Evolutionary conservation across 768 basidiomycete species (phyloP), one percentile per base, ranked within the genome.

Genomic region (Termitomyces titanicus): DNA sequence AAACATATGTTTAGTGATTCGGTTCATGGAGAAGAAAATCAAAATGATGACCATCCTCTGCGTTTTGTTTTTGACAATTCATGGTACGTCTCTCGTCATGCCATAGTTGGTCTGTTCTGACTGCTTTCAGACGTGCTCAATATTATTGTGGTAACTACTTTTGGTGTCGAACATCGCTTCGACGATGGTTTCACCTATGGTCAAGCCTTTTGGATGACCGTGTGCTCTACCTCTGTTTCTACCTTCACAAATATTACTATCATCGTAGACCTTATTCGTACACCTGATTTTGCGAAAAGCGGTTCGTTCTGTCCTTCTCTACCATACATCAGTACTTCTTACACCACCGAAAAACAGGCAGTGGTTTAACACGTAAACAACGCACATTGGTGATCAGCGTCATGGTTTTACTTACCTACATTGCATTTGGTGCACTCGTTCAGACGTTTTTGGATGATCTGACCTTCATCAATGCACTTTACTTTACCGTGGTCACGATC

Each of bases 311-410:
- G 18, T 11, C 7, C 6, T 18, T 39, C 51, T 37, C 6, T 3
- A n/a, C 55, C 31, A 25, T 47, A 45, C 33, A 24, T n/a, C n/a
- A 34, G 22, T 7, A 43, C 27, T 15, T 45, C 49, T 57, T 29
- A 29, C n/a, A 12, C 24, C 4, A n/a, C 5, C 15, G 6, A 27
- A 27, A 24, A 37, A 22, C 49, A 89, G 88, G 86, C 5, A 91
- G 88, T 59, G 92, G 92, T 1, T 70, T 94, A 35, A 94, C 91
- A 0, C 79, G 80, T 22, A 91, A 85, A 64, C 92, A 94, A 62
- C 81, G 91, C 4, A 81, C 84, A 0, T 79, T 94, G n/a, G 81
- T 88, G 31, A 86, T 94, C 55, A 80, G 89, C 34, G 82, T 88
- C 54, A 94, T 94, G 61, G 65, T 85, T 15, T 72, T 94, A 1